Evolutionary conservation across 106 monocot species (phyloP).

Genomic region (Dioscorea dumetorum): DNA sequence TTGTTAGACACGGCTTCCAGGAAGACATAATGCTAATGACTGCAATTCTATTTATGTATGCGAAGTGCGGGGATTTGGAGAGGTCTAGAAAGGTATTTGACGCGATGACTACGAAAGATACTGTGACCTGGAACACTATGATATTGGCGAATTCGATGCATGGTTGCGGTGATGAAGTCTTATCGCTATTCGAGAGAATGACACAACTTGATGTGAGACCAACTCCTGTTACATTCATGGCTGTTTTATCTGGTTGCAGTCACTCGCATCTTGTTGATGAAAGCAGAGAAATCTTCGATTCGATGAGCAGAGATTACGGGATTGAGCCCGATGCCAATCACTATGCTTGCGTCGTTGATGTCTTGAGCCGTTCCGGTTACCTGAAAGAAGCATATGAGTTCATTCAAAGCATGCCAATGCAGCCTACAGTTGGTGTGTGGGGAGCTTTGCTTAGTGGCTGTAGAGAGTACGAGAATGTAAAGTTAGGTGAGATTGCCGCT

Average conservation of each 20-base stretch:
- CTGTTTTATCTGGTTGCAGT: constrained; percentile 57
- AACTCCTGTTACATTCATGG: constrained; percentile 46
- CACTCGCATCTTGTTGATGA: constrained; percentile 62
- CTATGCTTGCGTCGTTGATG: constrained; percentile 69
- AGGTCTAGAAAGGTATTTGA: constrained; percentile 40
- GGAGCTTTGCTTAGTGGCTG: constrained; percentile 53
- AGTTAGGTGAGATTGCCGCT: constrained; percentile 46
- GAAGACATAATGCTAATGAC: constrained; percentile 30
- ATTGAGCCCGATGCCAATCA: constrained; percentile 47
- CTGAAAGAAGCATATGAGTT: constrained; percentile 51
- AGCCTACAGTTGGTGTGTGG: constrained; percentile 51
- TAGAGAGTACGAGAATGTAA: constrained; percentile 48
- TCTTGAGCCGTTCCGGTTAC: constrained; percentile 49
- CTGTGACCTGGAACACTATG: constrained; percentile 64
- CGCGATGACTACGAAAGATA: constrained; percentile 36
- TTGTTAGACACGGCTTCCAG: constrained; percentile 18
- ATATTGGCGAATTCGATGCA: constrained; percentile 73
- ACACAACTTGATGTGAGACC: constrained; percentile 29
- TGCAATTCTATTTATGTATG: constrained; percentile 49
- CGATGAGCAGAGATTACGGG: constrained; percentile 35
- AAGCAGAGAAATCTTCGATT: constrained; percentile 33
- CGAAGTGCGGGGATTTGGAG: constrained; percentile 60
- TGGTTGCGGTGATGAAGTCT: constrained; percentile 51
- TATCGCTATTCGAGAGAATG: constrained; percentile 37
- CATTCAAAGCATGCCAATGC: constrained; percentile 49